These are phyloP conservation scores for Nepenthes mirabilis DNA, from an alignment of 148 eudicot genomes.

Conservation along the genomic window DNA sequence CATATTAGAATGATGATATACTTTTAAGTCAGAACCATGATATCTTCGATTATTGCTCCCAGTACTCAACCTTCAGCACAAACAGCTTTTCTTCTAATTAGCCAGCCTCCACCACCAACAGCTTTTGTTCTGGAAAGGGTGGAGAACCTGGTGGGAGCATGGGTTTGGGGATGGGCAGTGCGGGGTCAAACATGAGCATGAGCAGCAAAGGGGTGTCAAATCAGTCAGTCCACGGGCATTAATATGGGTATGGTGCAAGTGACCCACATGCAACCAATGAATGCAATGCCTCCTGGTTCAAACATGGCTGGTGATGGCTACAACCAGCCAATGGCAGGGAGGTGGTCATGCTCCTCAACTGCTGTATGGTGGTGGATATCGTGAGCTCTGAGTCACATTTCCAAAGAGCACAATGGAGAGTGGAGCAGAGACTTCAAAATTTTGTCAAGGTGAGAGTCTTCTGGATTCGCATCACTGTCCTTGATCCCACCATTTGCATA, in stretches of 20 bases:
- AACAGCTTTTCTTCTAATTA: background rate
- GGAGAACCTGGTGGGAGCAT: constrained; percentile 12
- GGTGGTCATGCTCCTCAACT: constrained; percentile 70
- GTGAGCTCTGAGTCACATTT: background rate
- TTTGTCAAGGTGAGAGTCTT: too few relatives aligned
- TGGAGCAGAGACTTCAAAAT: too few relatives aligned
- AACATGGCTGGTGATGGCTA: constrained; percentile 39
- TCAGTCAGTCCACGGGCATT: constrained; percentile 19
- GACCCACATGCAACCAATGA: constrained; percentile 44
- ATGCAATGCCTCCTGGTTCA: constrained; percentile 41
- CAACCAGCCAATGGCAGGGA: constrained; percentile 66
- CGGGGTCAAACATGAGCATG: constrained; percentile 21
- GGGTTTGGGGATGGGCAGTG: constrained; percentile 18
- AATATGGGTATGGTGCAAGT: constrained; percentile 44
- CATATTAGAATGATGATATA: constrained; percentile 35
- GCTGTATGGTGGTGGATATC: constrained; percentile 69
- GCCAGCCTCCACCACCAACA: constrained; percentile 11
- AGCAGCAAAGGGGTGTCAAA: constrained; percentile 12
- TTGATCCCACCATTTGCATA: too few relatives aligned
- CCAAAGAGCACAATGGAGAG: background rate
- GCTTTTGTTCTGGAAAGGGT: constrained; percentile 17
- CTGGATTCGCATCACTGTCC: too few relatives aligned
- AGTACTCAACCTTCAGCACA: background rate
- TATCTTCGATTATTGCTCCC: background rate
- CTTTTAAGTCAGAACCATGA: constrained; percentile 26